phyloP scores from a whole-genome alignment of 345 rosid genomes.

The Noccaea bulbosa region DNA sequence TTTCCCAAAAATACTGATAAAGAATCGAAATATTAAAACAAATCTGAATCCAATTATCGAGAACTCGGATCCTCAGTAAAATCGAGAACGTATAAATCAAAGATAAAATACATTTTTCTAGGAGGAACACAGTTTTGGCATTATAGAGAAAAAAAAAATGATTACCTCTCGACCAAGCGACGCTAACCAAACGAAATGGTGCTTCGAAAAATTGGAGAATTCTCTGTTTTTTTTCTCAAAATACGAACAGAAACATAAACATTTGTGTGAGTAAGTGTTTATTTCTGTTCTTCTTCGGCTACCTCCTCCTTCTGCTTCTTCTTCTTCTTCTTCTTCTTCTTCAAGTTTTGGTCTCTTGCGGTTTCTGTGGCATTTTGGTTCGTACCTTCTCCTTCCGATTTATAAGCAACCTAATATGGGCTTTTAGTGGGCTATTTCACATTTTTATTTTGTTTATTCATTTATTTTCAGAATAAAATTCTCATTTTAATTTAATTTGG shows the following conservation, averaged over 20 bases:
- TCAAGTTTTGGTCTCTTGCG: slow-evolving; percentile 12
- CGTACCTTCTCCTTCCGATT: slow-evolving; percentile 2
- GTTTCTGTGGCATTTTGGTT: slow-evolving; percentile 14
- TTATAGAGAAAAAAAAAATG: background rate
- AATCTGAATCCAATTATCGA: slow-evolving; percentile 2
- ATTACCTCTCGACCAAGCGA: slow-evolving; percentile 30
- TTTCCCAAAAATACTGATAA: background rate
- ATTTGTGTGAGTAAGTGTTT: slow-evolving; percentile 3
- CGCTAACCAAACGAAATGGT: slow-evolving; percentile 12
- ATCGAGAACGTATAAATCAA: background rate
- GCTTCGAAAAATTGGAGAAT: slow-evolving; percentile 3
- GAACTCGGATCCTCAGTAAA: slow-evolving; percentile 1
- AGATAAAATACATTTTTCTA: background rate
- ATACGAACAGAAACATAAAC: background rate
- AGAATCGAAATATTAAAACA: background rate
- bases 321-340: slow-evolving; percentile 9
- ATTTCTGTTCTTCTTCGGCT: background rate
- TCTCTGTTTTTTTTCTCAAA: slow-evolving; percentile 11
- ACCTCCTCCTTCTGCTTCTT: background rate
- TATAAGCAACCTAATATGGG: slow-evolving; percentile 22
- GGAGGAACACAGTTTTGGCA: background rate
- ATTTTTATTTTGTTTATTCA: background rate
- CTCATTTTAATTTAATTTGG: background rate
- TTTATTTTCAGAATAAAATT: background rate
- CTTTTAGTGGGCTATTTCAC: slow-evolving; percentile 20